Evolutionary conservation across 257 asterid genomes (phyloP).

Genomic region (Rubia yunnanensis): DNA sequence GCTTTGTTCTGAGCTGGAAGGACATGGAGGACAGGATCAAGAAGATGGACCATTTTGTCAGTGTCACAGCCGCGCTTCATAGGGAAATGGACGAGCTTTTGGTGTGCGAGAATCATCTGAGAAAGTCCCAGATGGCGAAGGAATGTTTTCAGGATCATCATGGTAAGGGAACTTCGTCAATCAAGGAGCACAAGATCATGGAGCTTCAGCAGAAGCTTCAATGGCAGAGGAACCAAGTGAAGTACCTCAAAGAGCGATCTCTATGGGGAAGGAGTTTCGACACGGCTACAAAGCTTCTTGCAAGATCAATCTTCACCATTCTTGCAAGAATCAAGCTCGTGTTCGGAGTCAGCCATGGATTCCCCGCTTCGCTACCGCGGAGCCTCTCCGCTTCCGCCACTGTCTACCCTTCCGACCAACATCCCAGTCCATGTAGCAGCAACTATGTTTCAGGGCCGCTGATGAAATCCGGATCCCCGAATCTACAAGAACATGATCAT

Average conservation of each 20-base stretch:
- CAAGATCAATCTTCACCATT: conserved; percentile 54
- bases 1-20: conserved; percentile 47
- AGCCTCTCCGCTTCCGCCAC: conserved; percentile 75
- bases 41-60: conserved; percentile 52
- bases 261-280: conserved; percentile 80
- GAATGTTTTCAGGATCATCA: conserved; percentile 10
- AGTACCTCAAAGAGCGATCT: conserved; percentile 64
- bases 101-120: conserved; percentile 37
- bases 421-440: conserved; percentile 15
- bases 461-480: conserved; percentile 20
- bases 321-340: conserved; percentile 73
- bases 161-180: conserved; percentile 6
- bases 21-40: conserved; percentile 51
- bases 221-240: conserved; percentile 73
- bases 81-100: conserved; percentile 65
- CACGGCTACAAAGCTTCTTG: conserved; percentile 44
- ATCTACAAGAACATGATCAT: conserved; percentile 4
- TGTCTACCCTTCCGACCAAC: conserved; percentile 63
- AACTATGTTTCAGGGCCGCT: conserved; percentile 60
- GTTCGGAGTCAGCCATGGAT: conserved; percentile 47
- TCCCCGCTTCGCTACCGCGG: conserved; percentile 53
- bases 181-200: conserved; percentile 41
- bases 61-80: conserved; percentile 44
- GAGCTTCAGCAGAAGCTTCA: conserved; percentile 65
- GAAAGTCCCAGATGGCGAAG: conserved; percentile 30